A percentile compares a stretch with the other conserved stretches of the same genome.
These are phyloP conservation scores for Nissolia schottii DNA, from an alignment of 306 rosid species.

Conservation along the genomic window DNA sequence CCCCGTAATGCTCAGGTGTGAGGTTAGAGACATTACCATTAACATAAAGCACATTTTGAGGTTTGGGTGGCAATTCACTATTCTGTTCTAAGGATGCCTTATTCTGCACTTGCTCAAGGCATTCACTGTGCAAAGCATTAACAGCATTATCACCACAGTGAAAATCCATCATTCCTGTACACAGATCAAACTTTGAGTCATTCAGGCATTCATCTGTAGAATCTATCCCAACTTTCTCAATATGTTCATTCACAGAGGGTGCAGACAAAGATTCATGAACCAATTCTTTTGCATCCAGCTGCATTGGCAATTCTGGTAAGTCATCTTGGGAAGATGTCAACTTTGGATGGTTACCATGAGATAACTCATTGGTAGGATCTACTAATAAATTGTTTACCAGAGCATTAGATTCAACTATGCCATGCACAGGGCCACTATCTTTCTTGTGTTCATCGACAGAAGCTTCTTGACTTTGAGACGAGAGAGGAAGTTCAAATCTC, in stretches of 20 bases:
- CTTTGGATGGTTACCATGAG: conserved; percentile 9
- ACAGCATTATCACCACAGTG: conserved; percentile 15
- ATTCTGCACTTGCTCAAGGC: conserved; percentile 2
- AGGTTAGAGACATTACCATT: not conserved
- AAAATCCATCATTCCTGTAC: not conserved
- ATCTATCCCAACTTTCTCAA: conserved; percentile 10
- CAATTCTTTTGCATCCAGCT: conserved; percentile 5
- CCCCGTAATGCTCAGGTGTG: not conserved
- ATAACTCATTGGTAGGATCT: conserved; percentile 29
- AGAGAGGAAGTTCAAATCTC: conserved; percentile 10
- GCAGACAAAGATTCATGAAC: conserved; percentile 19
- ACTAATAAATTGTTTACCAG: not conserved
- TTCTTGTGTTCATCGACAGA: not conserved
- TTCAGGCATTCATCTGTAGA: not conserved
- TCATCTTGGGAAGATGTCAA: conserved; percentile 18
- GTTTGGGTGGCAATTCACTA: conserved; percentile 12
- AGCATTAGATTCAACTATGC: conserved; percentile 19
- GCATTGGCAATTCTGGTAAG: conserved; percentile 14
- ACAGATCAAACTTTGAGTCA: not conserved
- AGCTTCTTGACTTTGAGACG: conserved; percentile 25
- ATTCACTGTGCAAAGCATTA: conserved; percentile 6
- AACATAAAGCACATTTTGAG: not conserved
- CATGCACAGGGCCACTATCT: conserved; percentile 8
- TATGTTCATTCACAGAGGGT: conserved; percentile 20
- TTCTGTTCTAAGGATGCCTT: not conserved